These are phyloP conservation scores for Rubroshorea leprosula DNA, from an alignment of 345 rosid species.

Conservation along the genomic window DNA sequence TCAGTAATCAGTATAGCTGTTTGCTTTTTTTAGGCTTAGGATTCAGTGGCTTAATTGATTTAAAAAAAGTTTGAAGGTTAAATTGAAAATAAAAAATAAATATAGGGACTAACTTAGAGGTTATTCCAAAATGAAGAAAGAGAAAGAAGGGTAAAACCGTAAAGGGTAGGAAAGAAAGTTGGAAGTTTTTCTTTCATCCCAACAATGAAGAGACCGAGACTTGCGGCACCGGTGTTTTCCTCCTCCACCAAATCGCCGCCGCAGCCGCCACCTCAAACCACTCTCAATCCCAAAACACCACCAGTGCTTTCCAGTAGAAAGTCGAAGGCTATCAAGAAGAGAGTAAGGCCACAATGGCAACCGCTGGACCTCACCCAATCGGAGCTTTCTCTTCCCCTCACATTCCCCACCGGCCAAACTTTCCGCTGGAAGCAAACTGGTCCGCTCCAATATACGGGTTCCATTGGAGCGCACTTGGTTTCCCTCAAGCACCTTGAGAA, in stretches of 20 bases:
- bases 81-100: too few relatives aligned
- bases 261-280: slow-evolving; percentile 16
- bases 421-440: slow-evolving; percentile 92
- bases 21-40: too few relatives aligned
- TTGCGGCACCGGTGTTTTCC: slow-evolving; percentile 20
- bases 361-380: slow-evolving; percentile 52
- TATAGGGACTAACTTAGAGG: neutral
- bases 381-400: slow-evolving; percentile 71
- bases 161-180: too few relatives aligned
- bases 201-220: slow-evolving; percentile 52
- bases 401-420: slow-evolving; percentile 95
- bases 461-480: slow-evolving; percentile 66
- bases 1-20: too few relatives aligned
- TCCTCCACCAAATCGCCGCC: slow-evolving; percentile 23
- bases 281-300: slow-evolving; percentile 23
- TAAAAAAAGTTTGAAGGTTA: too few relatives aligned
- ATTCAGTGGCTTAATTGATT: too few relatives aligned
- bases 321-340: neutral
- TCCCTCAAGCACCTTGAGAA: slow-evolving; percentile 60
- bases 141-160: too few relatives aligned
- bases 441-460: slow-evolving; percentile 58
- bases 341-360: slow-evolving; percentile 31
- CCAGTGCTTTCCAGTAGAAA: slow-evolving; percentile 25
- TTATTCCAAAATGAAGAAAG: too few relatives aligned
- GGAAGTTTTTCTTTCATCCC: too few relatives aligned